Conservation (phyloP, 768 basidiomycete genomes). For the Boletus rex-veris region DNA sequence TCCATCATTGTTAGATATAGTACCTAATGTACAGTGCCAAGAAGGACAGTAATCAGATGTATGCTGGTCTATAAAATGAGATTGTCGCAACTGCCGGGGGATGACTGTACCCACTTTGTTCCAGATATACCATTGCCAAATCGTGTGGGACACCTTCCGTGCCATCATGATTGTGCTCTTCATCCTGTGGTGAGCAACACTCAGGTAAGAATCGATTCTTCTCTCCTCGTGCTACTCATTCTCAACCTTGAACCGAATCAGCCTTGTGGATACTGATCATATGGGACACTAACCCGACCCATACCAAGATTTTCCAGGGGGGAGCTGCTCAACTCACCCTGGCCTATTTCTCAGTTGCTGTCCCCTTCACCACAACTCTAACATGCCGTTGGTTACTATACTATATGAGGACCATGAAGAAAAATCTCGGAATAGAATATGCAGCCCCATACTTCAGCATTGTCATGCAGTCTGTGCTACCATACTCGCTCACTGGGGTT, state of each 20-base stretch:
- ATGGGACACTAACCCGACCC: not conserved
- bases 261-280: constrained; percentile 1
- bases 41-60: too few species aligned
- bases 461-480: too few species aligned
- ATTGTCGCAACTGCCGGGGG: too few species aligned
- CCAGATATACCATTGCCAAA: constrained; percentile 21
- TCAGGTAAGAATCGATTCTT: constrained; percentile 2
- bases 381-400: not conserved
- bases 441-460: not conserved
- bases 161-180: constrained; percentile 4
- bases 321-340: not conserved
- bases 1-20: too few species aligned
- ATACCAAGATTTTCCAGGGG: constrained; percentile 2
- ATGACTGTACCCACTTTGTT: not conserved
- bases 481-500: constrained; percentile 1
- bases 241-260: not conserved
- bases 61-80: too few species aligned
- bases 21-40: too few species aligned
- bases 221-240: not conserved
- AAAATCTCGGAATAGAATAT: too few species aligned
- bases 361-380: constrained; percentile 4
- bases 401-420: not conserved
- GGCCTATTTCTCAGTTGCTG: constrained; percentile 4
- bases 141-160: constrained; percentile 29
- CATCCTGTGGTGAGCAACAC: constrained; percentile 9